Base-by-base conservation (phyloP, 345 rosid genomes). In the Citrus inodora region DNA sequence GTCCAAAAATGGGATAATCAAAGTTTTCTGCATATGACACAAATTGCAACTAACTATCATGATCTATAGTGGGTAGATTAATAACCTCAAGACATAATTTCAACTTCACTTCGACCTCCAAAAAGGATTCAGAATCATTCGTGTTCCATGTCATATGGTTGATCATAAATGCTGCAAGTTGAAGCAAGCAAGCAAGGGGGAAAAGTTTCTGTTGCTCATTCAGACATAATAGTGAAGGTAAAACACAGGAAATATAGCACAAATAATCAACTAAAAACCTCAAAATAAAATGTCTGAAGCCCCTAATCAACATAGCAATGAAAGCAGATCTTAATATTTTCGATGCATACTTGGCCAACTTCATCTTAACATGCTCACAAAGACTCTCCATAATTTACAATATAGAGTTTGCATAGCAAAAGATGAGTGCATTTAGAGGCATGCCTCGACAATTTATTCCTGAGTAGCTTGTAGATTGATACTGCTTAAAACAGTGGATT, bases 61-160 rank as follows among this genome's bases (percentile, higher is more conserved):
- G 73, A 25, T 33, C 37, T 40, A 4, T 38, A 60, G 60, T 70
- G 69, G 73, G 63, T 35, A 78, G 32, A 62, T 69, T 62, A 61
- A 79, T 76, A 76, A 92, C 98, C 98, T 92, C 97, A 58, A 94
- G 90, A 74, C 81, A 78, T 78, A 92, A 87, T 81, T 86, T 79
- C 85, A 94, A 75, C 72, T 83, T 88, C 82, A 92, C 92, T 27
- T 94, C 90, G 73, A 87, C 89, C 88, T 90, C 95, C 90, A 94
- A 73, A 85, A 87, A 88, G 5, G 91, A 84, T 58, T 88, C 97
- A 65, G 89, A 79, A 80, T 71, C 82, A 77, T 78, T 83, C 69
- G 87, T 83, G 77, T 81, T 79, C 98, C 98, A 94, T 8, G 87
- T 87, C 87, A 94, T 90, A 42, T 80, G 87, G 85, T 94, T 94